These are phyloP conservation scores for Austroboletus olivaceoglutinosus DNA, from an alignment of 1,284 basidiomycete species.

Conservation along the genomic window DNA sequence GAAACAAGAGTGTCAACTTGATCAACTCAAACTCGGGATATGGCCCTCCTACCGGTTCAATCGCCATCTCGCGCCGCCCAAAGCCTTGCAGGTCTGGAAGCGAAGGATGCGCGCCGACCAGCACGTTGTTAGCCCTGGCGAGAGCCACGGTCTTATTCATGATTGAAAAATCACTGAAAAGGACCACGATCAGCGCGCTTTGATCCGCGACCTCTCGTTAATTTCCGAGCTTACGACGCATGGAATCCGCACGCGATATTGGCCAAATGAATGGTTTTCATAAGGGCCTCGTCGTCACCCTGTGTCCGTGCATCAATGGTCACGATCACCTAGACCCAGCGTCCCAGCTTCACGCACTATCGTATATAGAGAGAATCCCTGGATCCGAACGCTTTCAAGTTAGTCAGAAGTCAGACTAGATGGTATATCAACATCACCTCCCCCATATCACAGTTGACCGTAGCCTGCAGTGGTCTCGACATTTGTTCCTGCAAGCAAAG, in stretches of 20 bases:
- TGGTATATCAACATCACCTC: constrained; percentile 40
- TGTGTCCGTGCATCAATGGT: constrained; percentile 18
- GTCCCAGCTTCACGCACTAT: constrained; percentile 38
- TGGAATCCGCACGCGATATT: constrained; percentile 68
- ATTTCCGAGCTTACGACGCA: constrained; percentile 45
- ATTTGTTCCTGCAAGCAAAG: constrained; percentile 9
- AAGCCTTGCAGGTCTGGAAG: constrained; percentile 64
- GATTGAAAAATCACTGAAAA: constrained; percentile 53
- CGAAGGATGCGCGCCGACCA: constrained; percentile 60
- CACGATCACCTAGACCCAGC: background rate
- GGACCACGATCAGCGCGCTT: background rate
- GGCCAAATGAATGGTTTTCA: constrained; percentile 62
- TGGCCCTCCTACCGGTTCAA: constrained; percentile 45
- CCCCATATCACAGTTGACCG: constrained; percentile 63
- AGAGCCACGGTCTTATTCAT: constrained; percentile 59
- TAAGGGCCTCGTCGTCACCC: constrained; percentile 60
- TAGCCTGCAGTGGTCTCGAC: constrained; percentile 38
- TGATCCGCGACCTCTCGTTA: background rate
- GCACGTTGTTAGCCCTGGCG: constrained; percentile 51
- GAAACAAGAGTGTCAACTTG: constrained; percentile 7
- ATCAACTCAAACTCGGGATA: too few relatives aligned
- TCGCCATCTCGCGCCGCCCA: constrained; percentile 59
- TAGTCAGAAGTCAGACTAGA: background rate
- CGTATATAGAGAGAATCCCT: constrained; percentile 55
- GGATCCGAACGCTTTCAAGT: constrained; percentile 1